Evolutionary conservation across 1,284 basidiomycete genomes (phyloP).

Genomic region (Abortiporus biennis): DNA sequence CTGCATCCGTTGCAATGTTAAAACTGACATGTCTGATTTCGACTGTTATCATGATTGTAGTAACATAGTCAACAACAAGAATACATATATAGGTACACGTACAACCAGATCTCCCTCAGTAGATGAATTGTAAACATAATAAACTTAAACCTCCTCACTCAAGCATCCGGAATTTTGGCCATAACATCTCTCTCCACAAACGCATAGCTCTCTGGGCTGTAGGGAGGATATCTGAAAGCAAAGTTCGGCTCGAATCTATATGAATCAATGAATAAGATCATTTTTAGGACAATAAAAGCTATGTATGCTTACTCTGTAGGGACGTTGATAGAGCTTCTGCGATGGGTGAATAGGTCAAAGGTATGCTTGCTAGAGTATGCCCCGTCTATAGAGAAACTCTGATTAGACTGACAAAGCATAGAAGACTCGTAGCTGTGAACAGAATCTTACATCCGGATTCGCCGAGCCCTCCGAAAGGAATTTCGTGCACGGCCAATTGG

Average conservation of each 20-base stretch:
- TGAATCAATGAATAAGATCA: too few species aligned
- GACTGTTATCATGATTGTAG: too few species aligned
- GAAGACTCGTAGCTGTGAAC: too few species aligned
- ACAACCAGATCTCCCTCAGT: too few species aligned
- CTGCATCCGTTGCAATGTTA: too few species aligned
- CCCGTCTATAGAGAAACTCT: constrained; percentile 26
- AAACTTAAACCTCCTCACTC: too few species aligned
- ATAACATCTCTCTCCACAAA: constrained; percentile 4
- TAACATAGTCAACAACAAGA: too few species aligned
- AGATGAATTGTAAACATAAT: too few species aligned
- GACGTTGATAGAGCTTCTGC: constrained; percentile 32
- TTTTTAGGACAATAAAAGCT: too few species aligned
- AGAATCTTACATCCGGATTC: constrained; percentile 40
- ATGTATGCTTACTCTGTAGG: constrained; percentile 26
- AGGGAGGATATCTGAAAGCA: constrained; percentile 12
- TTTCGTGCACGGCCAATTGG: constrained; percentile 36
- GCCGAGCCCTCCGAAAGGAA: constrained; percentile 45
- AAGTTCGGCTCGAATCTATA: too few species aligned
- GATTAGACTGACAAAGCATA: background rate
- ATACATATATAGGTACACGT: too few species aligned
- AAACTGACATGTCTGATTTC: too few species aligned
- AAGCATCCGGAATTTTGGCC: constrained; percentile 8
- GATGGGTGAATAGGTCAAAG: constrained; percentile 40
- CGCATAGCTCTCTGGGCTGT: constrained; percentile 11
- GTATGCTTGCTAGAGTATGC: constrained; percentile 34